These are phyloP conservation scores for Kentomonas sorsogonicus DNA, from an alignment of 208 protist species.

Conservation along the genomic window DNA sequence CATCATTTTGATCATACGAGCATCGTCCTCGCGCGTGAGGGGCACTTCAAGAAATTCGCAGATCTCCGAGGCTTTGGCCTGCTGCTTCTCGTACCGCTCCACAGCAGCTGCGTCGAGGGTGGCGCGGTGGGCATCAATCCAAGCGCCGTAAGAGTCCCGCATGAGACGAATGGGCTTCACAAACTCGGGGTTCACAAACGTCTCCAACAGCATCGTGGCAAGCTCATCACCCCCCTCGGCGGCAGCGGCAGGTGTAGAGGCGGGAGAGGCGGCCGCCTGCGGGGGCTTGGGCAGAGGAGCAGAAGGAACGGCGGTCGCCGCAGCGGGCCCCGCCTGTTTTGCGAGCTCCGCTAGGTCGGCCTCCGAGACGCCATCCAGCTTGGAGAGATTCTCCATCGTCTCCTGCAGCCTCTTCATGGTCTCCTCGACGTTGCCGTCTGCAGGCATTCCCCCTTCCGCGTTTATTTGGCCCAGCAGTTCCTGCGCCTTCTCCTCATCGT, in stretches of 20 bases:
- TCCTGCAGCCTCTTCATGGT: no score
- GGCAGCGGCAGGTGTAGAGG: neutral
- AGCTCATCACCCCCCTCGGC: conserved; percentile 22
- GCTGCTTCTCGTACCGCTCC: conserved; percentile 47
- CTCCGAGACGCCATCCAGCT: neutral
- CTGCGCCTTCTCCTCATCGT: conserved; percentile 33
- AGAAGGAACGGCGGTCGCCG: conserved; percentile 8
- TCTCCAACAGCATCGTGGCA: conserved; percentile 36
- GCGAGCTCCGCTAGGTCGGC: neutral
- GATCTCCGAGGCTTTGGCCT: conserved; percentile 40
- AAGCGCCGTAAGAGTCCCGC: conserved; percentile 58
- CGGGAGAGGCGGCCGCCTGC: neutral
- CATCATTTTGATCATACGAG: conserved; percentile 37
- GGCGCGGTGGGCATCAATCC: conserved; percentile 34
- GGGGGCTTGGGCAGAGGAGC: neutral
- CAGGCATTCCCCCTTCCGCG: no score
- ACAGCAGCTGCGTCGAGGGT: no score
- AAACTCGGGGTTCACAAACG: conserved; percentile 50
- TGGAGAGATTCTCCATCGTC: conserved; percentile 25
- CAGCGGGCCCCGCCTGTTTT: neutral
- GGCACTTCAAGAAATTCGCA: conserved; percentile 46
- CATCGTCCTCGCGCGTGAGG: conserved; percentile 36
- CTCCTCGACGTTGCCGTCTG: no score
- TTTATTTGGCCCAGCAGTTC: no score
- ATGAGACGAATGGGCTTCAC: conserved; percentile 51